Base-by-base conservation (phyloP, 2,329 filamentous ascomycete species). In the Pestalotiopsis sp. region DNA sequence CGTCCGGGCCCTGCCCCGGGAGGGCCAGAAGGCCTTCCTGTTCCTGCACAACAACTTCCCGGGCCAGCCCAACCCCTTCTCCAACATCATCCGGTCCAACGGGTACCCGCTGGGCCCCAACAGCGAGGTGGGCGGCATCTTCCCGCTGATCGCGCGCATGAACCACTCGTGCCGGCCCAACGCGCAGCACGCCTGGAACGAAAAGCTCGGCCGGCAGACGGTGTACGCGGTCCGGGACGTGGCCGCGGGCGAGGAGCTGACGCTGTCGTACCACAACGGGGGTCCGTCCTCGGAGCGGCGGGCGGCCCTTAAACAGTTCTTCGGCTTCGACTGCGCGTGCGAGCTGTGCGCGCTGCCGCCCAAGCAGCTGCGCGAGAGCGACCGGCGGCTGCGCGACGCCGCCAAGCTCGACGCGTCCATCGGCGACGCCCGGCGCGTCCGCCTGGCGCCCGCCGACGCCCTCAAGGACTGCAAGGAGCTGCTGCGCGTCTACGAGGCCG, bases 331-430 rank as follows among this genome's bases (percentile, higher is more conserved):
- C 40, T 68, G 66, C 30, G 22, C 13, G 26, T 68, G 66, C 30
- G 40, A 68, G 56, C 13, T 38, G 4, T 68, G 66, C 56, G n/a
- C 39, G 5, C 56, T 61, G 40, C 62, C 66, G n/a, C 6, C 39
- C 24, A 40, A 59, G 14, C 11, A 55, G 24, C 26, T 24, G 10
- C 13, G 30, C 3, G 14, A 44, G 14, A 80, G 77, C 65, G 79
- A 81, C 67, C 69, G 66, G 38, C 75, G 74, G 13, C 75, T 77
- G 35, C 30, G 65, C 0, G 66, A 71, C 20, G 79, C 80, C 1
- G 66, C 76, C n/a, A 68, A 66, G 4, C 71, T 83, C 0, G 77
- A 82, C 65, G 69, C 75, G 3, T 68, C 68, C 4, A 80, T 82
- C 56, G 77, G 77, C 3, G 63, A 79, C 66, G 66, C 75, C 24